Evolutionary conservation across 306 rosid species (phyloP), one percentile per base, ranked within the genome.

Genomic region (Acacia confusa): DNA sequence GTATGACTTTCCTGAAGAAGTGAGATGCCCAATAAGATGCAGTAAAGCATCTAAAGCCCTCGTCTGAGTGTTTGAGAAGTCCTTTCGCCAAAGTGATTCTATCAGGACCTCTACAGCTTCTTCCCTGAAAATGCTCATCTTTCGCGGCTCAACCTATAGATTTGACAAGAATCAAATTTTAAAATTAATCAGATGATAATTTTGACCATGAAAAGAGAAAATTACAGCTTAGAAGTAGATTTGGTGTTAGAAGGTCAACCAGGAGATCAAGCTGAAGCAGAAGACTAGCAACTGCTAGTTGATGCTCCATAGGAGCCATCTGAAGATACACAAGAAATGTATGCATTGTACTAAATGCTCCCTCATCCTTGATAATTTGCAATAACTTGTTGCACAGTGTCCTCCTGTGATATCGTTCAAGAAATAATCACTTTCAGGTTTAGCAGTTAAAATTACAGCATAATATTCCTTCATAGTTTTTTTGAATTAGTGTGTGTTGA

Each of bases 101-200:
- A 90, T 89, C 72, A 95, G 70, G 41, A 88, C 83, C 72, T 95
- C 99, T 70, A 93, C 84, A 55, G 97, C 89, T 84, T 95, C 97
- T 89, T 95, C 99, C 91, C 93, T 84, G 82, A 93, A 93, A 60
- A 95, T 92, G 91, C 99, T 93, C 99, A 93, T 95, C 90, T 90
- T 90, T 41, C 93, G 82, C 16, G 99, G 97, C 86, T 91, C 97
- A 85, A 86, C 94, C 97, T 95, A 87, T 55, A 84, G 78, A 83
- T 74, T 57, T 28, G 81, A 10, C 53, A 79, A 20, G 70, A 71
- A 52, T 17, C 77, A 63, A 80, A 77, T 52, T 74, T 32, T 79
- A 77, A 32, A 66, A 41, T 72, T 43, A 47, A 50, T 67, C 41
- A 52, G 43, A 77, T 43, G n/a, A 22, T 61, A 53, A 67, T 36